Conservation (phyloP, 208 protist species). For the Trypanosoma theileri region DNA sequence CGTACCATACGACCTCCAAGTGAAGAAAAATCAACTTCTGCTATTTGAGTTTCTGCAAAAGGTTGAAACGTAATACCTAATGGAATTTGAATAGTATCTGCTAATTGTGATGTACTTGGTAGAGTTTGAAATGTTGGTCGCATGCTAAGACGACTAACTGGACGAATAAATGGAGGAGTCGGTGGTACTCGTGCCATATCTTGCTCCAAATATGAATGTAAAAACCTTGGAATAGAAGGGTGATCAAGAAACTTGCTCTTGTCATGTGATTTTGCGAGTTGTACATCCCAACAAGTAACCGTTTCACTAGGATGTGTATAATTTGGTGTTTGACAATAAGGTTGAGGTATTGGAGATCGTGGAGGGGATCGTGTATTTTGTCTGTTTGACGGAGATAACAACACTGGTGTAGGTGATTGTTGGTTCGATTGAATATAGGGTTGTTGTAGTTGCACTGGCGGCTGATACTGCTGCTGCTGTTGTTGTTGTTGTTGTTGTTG, state of each 20-base stretch:
- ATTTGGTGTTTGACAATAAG: not conserved
- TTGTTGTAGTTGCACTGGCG: constrained; percentile 20
- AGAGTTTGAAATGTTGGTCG: constrained; percentile 66
- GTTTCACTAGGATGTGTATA: constrained; percentile 13
- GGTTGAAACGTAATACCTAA: constrained; percentile 76
- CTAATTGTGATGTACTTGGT: constrained; percentile 53
- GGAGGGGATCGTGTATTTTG: constrained; percentile 27
- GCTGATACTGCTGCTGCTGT: constrained; percentile 19
- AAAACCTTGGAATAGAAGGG: constrained; percentile 69
- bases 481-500: not conserved
- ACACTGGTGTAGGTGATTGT: constrained; percentile 7
- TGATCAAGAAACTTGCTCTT: constrained; percentile 61
- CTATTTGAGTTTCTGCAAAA: constrained; percentile 59
- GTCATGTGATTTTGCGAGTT: constrained; percentile 35
- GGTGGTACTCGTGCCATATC: constrained; percentile 42
- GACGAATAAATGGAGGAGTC: constrained; percentile 47
- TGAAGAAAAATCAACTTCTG: constrained; percentile 68
- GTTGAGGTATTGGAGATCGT: constrained; percentile 20
- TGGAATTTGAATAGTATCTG: constrained; percentile 63
- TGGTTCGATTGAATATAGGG: not conserved
- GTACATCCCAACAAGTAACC: constrained; percentile 26
- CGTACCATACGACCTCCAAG: constrained; percentile 75
- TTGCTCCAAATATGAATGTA: constrained; percentile 56
- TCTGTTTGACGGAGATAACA: constrained; percentile 19
- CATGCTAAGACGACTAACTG: constrained; percentile 46